These are phyloP conservation scores for Benincasa hispida DNA, from an alignment of 306 rosid genomes.

Conservation along the genomic window DNA sequence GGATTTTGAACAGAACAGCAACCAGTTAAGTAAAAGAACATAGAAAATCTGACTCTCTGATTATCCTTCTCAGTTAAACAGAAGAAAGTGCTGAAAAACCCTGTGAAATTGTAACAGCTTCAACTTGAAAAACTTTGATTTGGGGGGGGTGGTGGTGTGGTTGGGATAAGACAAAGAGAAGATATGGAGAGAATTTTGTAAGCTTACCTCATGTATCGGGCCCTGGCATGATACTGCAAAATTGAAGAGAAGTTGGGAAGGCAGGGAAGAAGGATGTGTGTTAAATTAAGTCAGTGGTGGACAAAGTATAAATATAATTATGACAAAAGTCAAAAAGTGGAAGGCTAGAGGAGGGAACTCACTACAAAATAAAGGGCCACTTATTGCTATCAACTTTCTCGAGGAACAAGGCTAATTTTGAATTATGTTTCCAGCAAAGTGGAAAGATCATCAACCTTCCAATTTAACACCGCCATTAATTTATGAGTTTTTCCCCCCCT, in stretches of 20 bases:
- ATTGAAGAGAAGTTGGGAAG: neutral
- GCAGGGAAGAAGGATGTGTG: slow-evolving; percentile 16
- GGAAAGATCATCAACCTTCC: neutral
- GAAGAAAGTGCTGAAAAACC: neutral
- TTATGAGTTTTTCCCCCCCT: no score
- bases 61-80: neutral
- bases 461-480: neutral
- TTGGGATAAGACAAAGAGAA: slow-evolving; percentile 9
- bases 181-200: slow-evolving; percentile 17
- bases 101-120: neutral
- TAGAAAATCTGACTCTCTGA: neutral
- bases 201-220: slow-evolving; percentile 17
- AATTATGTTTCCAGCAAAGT: neutral
- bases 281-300: slow-evolving; percentile 3
- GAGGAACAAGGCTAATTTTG: slow-evolving; percentile 14
- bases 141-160: neutral
- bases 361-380: slow-evolving; percentile 66
- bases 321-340: slow-evolving; percentile 43
- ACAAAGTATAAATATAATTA: slow-evolving; percentile 38
- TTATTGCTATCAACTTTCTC: slow-evolving; percentile 40
- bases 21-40: neutral
- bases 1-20: neutral
- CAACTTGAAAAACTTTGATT: neutral
- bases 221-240: slow-evolving; percentile 7
- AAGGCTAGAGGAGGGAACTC: slow-evolving; percentile 63